Evolutionary conservation across 768 basidiomycete species (phyloP), one percentile per base, ranked within the genome.

Genomic region (Pilatotrama ljubarskyi): DNA sequence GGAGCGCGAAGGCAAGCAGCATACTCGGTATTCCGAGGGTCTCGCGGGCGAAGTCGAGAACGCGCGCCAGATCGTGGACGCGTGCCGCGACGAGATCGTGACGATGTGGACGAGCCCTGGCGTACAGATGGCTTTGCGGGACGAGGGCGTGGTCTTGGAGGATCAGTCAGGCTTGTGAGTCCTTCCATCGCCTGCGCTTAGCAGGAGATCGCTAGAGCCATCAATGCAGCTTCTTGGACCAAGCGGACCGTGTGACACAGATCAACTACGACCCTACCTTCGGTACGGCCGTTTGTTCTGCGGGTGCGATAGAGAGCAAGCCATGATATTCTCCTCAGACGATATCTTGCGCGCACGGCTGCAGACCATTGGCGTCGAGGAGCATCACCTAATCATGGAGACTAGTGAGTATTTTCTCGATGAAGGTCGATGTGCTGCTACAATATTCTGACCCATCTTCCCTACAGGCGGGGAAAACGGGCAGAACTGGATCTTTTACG

Each of bases 261-360:
- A 74, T 75, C 51, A 73, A 78, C 52, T 90, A 86, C 65, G 64
- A 73, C 24, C 87, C 87, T 5, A 78, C 76, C 5, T 68, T 80
- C 62, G 79, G 85, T 84, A 64, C 17, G 78, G 32, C 48, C 20
- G 5, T 51, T 14, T 13, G 22, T 5, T 51, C 37, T 24, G 35
- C 37, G n/a, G 15, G 29, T 18, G 17, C 48, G 36, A 18, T 22
- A 5, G 15, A 18, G 32, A 38, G 47, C 35, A 20, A 3, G 32
- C n/a, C 26, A 20, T 53, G 20, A 50, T 32, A 26, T 1, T 18
- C 7, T 37, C 15, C 7, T 14, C 64, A 83, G 86, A 82, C 24
- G 87, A 90, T 65, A 80, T 90, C 29, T 73, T 90, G 48, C 82
- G 82, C 51, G 85, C 86, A 15, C 79, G 87, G 51, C 75, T 90